Evolutionary conservation across 176 grass and related monocot genomes (phyloP), one percentile per base, ranked within the genome.

Genomic region (Neostapfia colusana): DNA sequence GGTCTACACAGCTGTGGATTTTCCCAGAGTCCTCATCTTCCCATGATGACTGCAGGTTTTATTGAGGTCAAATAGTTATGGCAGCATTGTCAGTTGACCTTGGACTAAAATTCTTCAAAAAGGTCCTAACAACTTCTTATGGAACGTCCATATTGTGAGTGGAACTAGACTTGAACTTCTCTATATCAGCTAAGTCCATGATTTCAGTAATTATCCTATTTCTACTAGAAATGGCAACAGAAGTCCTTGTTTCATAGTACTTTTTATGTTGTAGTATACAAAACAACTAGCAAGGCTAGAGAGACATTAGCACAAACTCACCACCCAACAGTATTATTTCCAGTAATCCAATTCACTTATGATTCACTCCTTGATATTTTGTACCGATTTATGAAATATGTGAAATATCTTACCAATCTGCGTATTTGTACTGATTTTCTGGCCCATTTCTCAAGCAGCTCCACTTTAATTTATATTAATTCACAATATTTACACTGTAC

Each of bases 1-100:
- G 89, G 86, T 97, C 86, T 64, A 97, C 86, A 80, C 94, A 97
- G 79, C 84, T 93, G 86, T 89, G 87, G 27, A 97, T 91, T 81
- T 91, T 97, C 70, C 87, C 81, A 21, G 89, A 86, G 67, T 97
- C 94, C 69, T 97, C 85, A 25, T 93, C 91, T 63, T 97, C 94
- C 94, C 94, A 97, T 83, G 91, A 93, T 68, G 94, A 97, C 91
- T 97, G 81, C 68, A 89, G 49, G 48, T 55, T 28, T 67, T 75
- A 71, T 63, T 73, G 27, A 67, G 14, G 21, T 67, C 39, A 81
- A 65, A 74, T 60, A 51, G 65, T 24, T 21, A 54, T 54, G 18
- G 20, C 51, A 54, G 1, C 7, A 59, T 18, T 44, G 5, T 12
- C 58, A 70, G 44, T 79, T 64, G 53, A 79, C 27, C 51, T 37